Conservation (phyloP, 2,329 filamentous ascomycete genomes). For the Fusarium ramigenum region DNA sequence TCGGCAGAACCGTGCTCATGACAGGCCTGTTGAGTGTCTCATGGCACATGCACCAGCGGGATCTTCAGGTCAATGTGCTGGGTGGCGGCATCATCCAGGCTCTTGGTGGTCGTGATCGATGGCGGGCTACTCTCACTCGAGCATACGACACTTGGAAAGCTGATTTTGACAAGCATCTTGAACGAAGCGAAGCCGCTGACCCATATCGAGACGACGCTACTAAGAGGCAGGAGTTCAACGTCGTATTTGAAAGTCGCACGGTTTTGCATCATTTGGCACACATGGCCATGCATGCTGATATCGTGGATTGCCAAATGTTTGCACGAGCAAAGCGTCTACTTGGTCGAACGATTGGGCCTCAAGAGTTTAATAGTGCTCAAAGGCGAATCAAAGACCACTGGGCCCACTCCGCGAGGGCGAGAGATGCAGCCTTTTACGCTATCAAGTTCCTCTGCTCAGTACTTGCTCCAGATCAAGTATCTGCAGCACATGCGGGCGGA, state of each 20-base stretch:
- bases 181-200: slow-evolving; percentile 64
- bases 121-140: slow-evolving; percentile 83
- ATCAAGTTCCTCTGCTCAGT: slow-evolving; percentile 90
- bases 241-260: slow-evolving; percentile 85
- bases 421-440: slow-evolving; percentile 93
- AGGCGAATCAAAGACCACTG: slow-evolving; percentile 87
- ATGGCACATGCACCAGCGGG: slow-evolving; percentile 97
- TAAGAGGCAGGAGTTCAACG: slow-evolving; percentile 70
- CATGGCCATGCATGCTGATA: slow-evolving; percentile 97
- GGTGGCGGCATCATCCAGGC: slow-evolving; percentile 77
- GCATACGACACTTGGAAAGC: slow-evolving; percentile 95
- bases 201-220: slow-evolving; percentile 64
- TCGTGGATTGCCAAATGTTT: slow-evolving; percentile 97
- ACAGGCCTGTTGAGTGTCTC: slow-evolving; percentile 91
- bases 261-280: slow-evolving; percentile 94
- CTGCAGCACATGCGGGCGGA: slow-evolving; percentile 50
- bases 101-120: slow-evolving; percentile 88
- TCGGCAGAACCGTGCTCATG: slow-evolving; percentile 93
- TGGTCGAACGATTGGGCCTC: slow-evolving; percentile 82
- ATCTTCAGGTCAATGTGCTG: slow-evolving; percentile 89
- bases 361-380: slow-evolving; percentile 82
- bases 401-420: slow-evolving; percentile 87
- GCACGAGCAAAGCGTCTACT: slow-evolving; percentile 86
- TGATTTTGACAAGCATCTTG: slow-evolving; percentile 86
- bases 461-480: slow-evolving; percentile 64